Percentiles rank a stretch among this genome's conserved stretches.
Evolutionary conservation across 2,329 filamentous ascomycete species (phyloP).

Genomic region (Waltergamsia citrina): DNA sequence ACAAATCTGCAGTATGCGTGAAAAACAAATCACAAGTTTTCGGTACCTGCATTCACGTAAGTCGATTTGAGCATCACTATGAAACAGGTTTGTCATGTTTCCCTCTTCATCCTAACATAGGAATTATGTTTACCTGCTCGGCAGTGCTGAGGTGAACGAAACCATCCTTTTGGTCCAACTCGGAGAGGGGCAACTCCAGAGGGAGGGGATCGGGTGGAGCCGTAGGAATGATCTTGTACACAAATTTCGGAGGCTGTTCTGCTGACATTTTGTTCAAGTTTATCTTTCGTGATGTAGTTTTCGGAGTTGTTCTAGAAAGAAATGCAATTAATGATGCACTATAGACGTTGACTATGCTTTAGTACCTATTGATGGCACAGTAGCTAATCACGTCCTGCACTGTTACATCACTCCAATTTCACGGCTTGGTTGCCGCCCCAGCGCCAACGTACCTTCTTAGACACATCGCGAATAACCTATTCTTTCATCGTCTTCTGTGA

Average conservation of each 20-base stretch:
- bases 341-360: no score
- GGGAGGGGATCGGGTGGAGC: slow-evolving; percentile 45
- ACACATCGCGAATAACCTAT: no score
- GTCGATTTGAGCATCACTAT: not conserved
- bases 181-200: slow-evolving; percentile 43
- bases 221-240: slow-evolving; percentile 52
- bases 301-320: no score
- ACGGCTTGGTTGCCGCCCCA: no score
- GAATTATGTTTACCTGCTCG: slow-evolving; percentile 40
- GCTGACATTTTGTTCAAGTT: slow-evolving; percentile 1
- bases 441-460: no score
- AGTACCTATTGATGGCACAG: no score
- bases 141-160: slow-evolving; percentile 53
- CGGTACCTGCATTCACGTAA: slow-evolving; percentile 26
- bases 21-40: slow-evolving; percentile 36
- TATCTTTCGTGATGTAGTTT: not conserved
- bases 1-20: slow-evolving; percentile 24
- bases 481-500: no score
- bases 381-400: no score
- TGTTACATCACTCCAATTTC: no score
- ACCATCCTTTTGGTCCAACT: slow-evolving; percentile 49
- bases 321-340: no score
- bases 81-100: no score
- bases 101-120: no score
- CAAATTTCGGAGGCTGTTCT: slow-evolving; percentile 16